phyloP scores from a whole-genome alignment of 257 asterid genomes.

The Nicotiana paniculata region DNA sequence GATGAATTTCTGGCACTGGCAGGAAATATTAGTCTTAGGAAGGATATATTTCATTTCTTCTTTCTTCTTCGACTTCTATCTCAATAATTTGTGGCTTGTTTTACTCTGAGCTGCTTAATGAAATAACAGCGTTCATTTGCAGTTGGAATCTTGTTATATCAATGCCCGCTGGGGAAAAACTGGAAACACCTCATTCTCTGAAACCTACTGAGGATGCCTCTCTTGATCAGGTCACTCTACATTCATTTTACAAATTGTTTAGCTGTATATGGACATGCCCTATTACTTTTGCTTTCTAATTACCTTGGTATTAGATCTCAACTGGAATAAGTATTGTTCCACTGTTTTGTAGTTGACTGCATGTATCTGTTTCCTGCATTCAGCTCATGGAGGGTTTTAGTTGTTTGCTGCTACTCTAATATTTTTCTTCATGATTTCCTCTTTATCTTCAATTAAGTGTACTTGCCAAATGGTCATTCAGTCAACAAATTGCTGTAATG shows the following conservation, averaged over 20 bases:
- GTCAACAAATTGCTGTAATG: not conserved
- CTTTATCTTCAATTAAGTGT: not conserved
- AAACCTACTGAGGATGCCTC: constrained; percentile 60
- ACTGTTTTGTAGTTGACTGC: not conserved
- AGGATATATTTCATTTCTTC: not conserved
- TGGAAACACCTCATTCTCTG: constrained; percentile 75
- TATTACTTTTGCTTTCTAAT: not conserved
- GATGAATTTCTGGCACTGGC: not conserved
- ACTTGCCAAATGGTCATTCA: not conserved
- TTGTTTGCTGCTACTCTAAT: not conserved
- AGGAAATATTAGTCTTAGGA: not conserved
- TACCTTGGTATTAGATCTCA: not conserved
- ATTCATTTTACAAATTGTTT: not conserved
- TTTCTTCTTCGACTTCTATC: not conserved
- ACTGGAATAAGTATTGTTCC: not conserved
- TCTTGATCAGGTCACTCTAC: constrained; percentile 61
- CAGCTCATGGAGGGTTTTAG: not conserved
- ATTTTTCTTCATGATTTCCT: not conserved
- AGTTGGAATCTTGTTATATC: constrained; percentile 85
- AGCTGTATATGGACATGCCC: not conserved
- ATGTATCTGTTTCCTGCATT: not conserved
- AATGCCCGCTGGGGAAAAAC: constrained; percentile 77
- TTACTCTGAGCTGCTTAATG: constrained; percentile 14
- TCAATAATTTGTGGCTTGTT: not conserved
- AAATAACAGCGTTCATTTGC: constrained; percentile 28